Conservation (phyloP, 495 filamentous ascomycete genomes). For the Bacidia gigantensis region DNA sequence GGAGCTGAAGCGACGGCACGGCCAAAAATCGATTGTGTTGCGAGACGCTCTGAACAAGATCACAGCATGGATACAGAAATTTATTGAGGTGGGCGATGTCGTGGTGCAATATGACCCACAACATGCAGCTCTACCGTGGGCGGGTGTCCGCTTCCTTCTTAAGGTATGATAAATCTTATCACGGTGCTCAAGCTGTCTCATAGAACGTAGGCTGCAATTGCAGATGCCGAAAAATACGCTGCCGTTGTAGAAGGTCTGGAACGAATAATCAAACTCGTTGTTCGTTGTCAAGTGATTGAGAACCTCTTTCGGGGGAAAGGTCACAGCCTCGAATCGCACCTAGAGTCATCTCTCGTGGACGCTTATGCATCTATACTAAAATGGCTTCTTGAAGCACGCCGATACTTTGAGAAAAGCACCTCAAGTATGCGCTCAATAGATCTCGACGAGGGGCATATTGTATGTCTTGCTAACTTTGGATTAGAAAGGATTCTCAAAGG, state of each 20-base stretch:
- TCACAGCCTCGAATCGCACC: not conserved
- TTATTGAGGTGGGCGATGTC: constrained; percentile 16
- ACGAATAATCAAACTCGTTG: not conserved
- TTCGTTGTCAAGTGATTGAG: not conserved
- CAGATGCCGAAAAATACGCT: not conserved
- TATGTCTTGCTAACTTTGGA: not conserved
- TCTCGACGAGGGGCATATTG: not conserved
- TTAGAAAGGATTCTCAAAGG: not conserved
- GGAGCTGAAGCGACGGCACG: constrained; percentile 9
- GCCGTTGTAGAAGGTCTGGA: not conserved
- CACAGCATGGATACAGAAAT: constrained; percentile 15
- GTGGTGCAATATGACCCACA: constrained; percentile 16
- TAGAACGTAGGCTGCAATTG: not conserved
- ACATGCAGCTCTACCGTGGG: constrained; percentile 21
- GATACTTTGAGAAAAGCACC: not conserved
- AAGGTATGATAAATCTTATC: constrained; percentile 3
- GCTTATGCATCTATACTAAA: not conserved
- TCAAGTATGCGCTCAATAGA: not conserved
- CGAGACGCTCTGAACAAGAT: constrained; percentile 17
- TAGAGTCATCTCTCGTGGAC: not conserved
- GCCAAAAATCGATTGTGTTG: constrained; percentile 9
- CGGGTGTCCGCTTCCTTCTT: constrained; percentile 18
- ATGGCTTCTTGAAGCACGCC: not conserved
- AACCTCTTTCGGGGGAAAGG: not conserved
- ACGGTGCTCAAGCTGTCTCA: not conserved